phyloP scores from a whole-genome alignment of 371 early-diverging fungal genomes.

The Mucor piriformis region DNA sequence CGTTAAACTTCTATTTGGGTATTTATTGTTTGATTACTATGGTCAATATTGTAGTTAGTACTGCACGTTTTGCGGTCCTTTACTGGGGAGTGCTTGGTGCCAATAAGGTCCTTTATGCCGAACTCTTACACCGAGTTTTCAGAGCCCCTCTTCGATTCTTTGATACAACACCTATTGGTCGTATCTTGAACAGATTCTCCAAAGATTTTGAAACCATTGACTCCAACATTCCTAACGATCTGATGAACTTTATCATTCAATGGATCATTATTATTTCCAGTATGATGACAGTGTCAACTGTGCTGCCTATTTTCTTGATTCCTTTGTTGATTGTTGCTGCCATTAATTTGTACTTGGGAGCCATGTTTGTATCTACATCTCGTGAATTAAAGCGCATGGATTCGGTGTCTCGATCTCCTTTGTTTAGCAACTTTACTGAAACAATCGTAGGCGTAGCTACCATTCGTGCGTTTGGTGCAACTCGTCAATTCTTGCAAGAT shows the following conservation, averaged over 20 bases:
- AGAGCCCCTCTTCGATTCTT: slow-evolving; percentile 45
- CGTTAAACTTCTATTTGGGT: slow-evolving; percentile 37
- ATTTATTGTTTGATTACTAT: slow-evolving; percentile 52
- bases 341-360: slow-evolving; percentile 52
- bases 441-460: slow-evolving; percentile 68
- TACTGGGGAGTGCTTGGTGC: slow-evolving; percentile 51
- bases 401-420: slow-evolving; percentile 73
- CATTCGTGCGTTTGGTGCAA: slow-evolving; percentile 78
- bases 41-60: slow-evolving; percentile 32
- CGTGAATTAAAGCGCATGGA: slow-evolving; percentile 84
- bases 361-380: slow-evolving; percentile 69
- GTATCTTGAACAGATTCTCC: slow-evolving; percentile 77
- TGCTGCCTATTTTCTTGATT: slow-evolving; percentile 61
- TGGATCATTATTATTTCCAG: slow-evolving; percentile 63
- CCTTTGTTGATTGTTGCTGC: slow-evolving; percentile 48
- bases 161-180: slow-evolving; percentile 59
- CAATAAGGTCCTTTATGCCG: slow-evolving; percentile 19
- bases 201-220: slow-evolving; percentile 55
- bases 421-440: slow-evolving; percentile 81
- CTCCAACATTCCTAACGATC: slow-evolving; percentile 44
- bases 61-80: slow-evolving; percentile 38
- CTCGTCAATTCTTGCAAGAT: slow-evolving; percentile 54
- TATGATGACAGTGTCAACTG: slow-evolving; percentile 61
- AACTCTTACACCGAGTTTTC: slow-evolving; percentile 29
- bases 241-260: slow-evolving; percentile 56